Conservation (phyloP, 2,329 filamentous ascomycete genomes). For the Fusarium sp. region DNA sequence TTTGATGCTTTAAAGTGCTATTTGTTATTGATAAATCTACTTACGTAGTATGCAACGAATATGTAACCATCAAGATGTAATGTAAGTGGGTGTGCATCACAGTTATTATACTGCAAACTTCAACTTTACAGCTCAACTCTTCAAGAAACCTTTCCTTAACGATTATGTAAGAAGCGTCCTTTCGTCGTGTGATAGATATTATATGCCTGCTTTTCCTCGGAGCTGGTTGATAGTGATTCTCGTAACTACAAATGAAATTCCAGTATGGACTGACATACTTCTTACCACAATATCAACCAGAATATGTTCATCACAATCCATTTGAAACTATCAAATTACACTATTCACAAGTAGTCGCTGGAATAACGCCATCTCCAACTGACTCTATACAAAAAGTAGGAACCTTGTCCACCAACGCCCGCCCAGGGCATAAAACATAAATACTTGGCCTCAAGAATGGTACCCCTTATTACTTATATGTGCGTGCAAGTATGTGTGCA, state of each 20-base stretch:
- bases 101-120: no score
- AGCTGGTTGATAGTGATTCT: no score
- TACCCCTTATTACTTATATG: conserved; percentile 47
- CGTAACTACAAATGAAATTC: not conserved
- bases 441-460: conserved; percentile 30
- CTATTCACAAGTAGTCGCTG: conserved; percentile 39
- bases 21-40: not conserved
- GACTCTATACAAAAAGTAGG: conserved; percentile 44
- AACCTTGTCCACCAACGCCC: conserved; percentile 28
- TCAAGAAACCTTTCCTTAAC: no score
- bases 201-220: no score
- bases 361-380: conserved; percentile 43
- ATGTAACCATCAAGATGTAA: no score
- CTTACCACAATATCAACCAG: not conserved
- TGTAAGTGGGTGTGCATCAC: no score
- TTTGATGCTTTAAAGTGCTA: not conserved
- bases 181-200: no score
- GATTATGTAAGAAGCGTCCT: no score
- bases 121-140: no score
- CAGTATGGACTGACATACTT: not conserved
- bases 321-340: conserved; percentile 30
- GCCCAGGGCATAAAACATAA: conserved; percentile 39
- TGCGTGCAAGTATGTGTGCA: conserved; percentile 22
- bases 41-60: not conserved
- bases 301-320: not conserved